phyloP scores from a whole-genome alignment of 2,329 filamentous ascomycete genomes.

The Parastagonospora nodorum region DNA sequence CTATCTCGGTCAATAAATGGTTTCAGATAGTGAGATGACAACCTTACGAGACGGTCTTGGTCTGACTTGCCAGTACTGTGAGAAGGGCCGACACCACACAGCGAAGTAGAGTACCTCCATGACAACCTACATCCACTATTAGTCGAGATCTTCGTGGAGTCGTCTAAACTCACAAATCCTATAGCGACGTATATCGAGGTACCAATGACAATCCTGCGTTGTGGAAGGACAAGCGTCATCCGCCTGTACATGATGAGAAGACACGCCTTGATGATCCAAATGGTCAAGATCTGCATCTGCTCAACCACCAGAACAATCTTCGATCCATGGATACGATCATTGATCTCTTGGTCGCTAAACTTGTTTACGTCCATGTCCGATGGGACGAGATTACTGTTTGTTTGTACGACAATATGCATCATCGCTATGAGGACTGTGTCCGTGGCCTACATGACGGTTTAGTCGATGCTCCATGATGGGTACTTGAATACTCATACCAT shows the following conservation, averaged over 20 bases:
- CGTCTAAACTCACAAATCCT: conserved; percentile 47
- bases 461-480: conserved; percentile 1
- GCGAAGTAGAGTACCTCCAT: conserved; percentile 57
- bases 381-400: conserved; percentile 43
- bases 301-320: conserved; percentile 61
- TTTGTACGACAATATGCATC: conserved; percentile 40
- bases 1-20: conserved; percentile 14
- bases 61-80: conserved; percentile 60
- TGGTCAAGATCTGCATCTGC: conserved; percentile 56
- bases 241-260: conserved; percentile 60
- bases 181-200: conserved; percentile 53
- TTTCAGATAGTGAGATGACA: neutral
- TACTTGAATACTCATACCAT: conserved; percentile 30
- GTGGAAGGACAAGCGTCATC: conserved; percentile 48
- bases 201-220: conserved; percentile 46
- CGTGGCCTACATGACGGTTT: conserved; percentile 25
- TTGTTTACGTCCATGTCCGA: conserved; percentile 36
- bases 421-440: conserved; percentile 40
- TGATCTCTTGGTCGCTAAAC: conserved; percentile 46
- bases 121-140: conserved; percentile 24
- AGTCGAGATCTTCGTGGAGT: neutral
- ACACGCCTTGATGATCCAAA: conserved; percentile 60
- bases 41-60: conserved; percentile 31
- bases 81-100: conserved; percentile 61
- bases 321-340: conserved; percentile 56